Percentiles rank a stretch among this genome's conserved stretches.
Conservation (phyloP, 1,139 yeast genomes). For the Wickerhamiella pararugosa region DNA sequence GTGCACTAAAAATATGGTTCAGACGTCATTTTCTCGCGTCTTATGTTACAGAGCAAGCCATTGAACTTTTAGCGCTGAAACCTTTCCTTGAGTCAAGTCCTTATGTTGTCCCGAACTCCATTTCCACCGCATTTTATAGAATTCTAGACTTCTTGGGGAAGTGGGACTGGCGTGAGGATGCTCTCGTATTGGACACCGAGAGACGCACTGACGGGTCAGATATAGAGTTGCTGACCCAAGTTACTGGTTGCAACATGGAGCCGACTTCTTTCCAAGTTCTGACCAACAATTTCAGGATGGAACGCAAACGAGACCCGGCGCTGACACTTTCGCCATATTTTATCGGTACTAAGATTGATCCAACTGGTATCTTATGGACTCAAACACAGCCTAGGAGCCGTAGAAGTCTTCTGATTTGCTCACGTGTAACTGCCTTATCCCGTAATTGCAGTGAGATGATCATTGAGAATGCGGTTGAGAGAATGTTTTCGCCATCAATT, state of each 20-base stretch:
- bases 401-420: slow-evolving; percentile 38
- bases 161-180: slow-evolving; percentile 94
- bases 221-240: slow-evolving; percentile 11
- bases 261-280: slow-evolving; percentile 48
- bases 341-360: slow-evolving; percentile 68
- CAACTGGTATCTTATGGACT: slow-evolving; percentile 75
- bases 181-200: slow-evolving; percentile 62
- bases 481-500: slow-evolving; percentile 61
- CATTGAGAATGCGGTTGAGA: slow-evolving; percentile 23
- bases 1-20: slow-evolving; percentile 80
- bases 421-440: slow-evolving; percentile 76
- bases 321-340: slow-evolving; percentile 68
- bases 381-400: slow-evolving; percentile 48
- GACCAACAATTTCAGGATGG: slow-evolving; percentile 45
- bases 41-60: slow-evolving; percentile 61
- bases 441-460: slow-evolving; percentile 44
- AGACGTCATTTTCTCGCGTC: slow-evolving; percentile 48
- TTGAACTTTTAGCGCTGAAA: slow-evolving; percentile 68
- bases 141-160: slow-evolving; percentile 51
- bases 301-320: slow-evolving; percentile 66
- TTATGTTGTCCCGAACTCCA: slow-evolving; percentile 61
- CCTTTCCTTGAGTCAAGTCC: slow-evolving; percentile 85
- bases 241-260: slow-evolving; percentile 45
- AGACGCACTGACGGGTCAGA: slow-evolving; percentile 16
- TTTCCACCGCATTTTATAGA: slow-evolving; percentile 67